Base-by-base conservation (phyloP, 1,139 yeast genomes). In the Candida sanyaensis region DNA sequence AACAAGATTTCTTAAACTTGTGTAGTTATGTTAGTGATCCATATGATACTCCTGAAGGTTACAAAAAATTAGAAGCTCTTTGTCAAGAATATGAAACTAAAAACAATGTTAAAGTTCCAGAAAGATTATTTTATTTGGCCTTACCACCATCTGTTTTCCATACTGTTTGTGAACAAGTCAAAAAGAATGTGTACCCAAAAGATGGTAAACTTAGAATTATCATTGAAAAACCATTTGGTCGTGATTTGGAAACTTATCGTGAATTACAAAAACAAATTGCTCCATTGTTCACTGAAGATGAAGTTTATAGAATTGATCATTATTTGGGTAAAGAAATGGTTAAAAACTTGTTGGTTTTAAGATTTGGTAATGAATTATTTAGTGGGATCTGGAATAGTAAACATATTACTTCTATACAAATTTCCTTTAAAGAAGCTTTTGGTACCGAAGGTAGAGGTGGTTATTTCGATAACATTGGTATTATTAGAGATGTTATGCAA, bases 371-470 rank as follows among this genome's bases (percentile, higher is more conserved):
- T 71, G 84, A 85, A 61, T 80, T 92, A 66, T 77, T 93, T 62
- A 81, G 81, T 62, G 89, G 96, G 24, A 82, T 88, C 47, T 93
- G 98, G 97, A 87, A 88, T 73, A 83, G 78, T 64, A 80, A 87
- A 56, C 85, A 81, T 68, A 84, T 93, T 62, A 78, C 83, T 53
- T 81, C 86, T 45, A 84, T 93, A 53, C 97, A 92, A 71, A 84
- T 93, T 57, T 80, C 93, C 23, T 92, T 93, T 76, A 95, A 95
- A 73, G 99, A 93, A 72, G 88, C 93, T 10, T 92, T 95, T 61
- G 99, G 99, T 50, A 93, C 99, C 41, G 97, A 93, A 71, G 99
- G 99, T 51, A 84, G 99, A 64, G 99, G 99, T 56, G 99, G 99
- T 36, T 93, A 93, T 75, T 93, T 95, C 64, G 98, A 95, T 70